Conservation (phyloP, 78 protist species). For the Dictyostelium firmibasis region DNA sequence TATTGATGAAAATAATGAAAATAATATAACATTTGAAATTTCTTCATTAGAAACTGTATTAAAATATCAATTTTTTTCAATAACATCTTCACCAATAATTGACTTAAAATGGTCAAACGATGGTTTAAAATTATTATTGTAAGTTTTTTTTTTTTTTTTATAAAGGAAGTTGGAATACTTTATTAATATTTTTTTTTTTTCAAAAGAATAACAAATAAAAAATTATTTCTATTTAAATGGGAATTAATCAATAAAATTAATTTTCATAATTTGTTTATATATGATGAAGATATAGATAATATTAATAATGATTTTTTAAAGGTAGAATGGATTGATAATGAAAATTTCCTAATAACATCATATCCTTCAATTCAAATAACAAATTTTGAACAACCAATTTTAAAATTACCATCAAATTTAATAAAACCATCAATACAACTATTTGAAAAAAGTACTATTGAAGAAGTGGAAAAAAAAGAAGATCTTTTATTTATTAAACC, state of each 20-base stretch:
- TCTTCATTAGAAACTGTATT: not conserved
- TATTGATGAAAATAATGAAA: not conserved
- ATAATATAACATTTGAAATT: not conserved
- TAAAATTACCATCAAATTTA: not conserved
- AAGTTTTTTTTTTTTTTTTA: not conserved
- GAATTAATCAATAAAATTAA: not conserved
- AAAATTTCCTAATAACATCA: not conserved
- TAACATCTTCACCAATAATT: not conserved
- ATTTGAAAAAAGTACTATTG: not conserved
- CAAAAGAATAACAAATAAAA: not conserved
- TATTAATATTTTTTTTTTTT: not conserved
- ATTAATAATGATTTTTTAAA: not conserved
- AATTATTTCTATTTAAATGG: not conserved
- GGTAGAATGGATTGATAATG: not conserved
- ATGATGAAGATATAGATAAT: not conserved
- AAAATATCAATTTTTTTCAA: not conserved
- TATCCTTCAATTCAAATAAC: not conserved
- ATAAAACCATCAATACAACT: conserved; percentile 3
- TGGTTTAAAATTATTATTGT: not conserved
- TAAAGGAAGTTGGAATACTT: too few species aligned
- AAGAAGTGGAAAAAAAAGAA: not conserved
- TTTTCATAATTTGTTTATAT: not conserved
- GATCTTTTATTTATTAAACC: not conserved
- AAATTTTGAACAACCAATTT: not conserved
- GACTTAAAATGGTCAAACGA: not conserved